Evolutionary conservation across 2,329 filamentous ascomycete genomes (phyloP).

Genomic region (Aspergillus fijiensis): DNA sequence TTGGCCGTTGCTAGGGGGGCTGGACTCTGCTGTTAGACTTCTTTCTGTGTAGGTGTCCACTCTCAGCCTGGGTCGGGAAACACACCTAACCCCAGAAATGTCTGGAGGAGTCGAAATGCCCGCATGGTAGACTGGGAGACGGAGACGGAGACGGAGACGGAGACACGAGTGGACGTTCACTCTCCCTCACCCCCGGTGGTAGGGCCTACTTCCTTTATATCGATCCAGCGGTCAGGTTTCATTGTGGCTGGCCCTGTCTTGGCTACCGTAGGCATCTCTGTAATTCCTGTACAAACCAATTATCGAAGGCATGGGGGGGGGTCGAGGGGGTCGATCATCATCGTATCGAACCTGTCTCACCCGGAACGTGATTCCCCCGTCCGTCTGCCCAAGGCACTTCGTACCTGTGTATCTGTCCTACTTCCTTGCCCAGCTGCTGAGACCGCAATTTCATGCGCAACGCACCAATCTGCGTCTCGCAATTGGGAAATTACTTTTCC

Average conservation of each 20-base stretch:
- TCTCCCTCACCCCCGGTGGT: too few species aligned
- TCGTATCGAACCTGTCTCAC: background rate
- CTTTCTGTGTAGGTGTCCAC: too few species aligned
- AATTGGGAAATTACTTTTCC: background rate
- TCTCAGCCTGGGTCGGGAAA: background rate
- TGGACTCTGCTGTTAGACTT: background rate
- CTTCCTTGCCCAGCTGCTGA: background rate
- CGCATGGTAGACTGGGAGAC: background rate
- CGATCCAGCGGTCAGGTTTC: background rate
- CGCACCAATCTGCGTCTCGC: background rate
- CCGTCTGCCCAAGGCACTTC: too few species aligned
- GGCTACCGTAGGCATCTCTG: too few species aligned
- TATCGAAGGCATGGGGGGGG: background rate
- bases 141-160: too few species aligned
- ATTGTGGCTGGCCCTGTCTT: background rate
- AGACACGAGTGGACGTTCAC: background rate
- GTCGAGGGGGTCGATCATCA: background rate
- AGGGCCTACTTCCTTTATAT: background rate
- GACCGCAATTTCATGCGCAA: background rate
- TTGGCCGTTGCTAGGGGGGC: slow-evolving; percentile 6
- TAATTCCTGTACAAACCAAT: background rate
- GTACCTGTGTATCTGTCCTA: too few species aligned
- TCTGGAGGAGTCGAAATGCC: background rate
- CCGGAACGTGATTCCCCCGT: background rate
- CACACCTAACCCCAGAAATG: background rate